These are phyloP conservation scores for Teratosphaeria gauchensis DNA, from an alignment of 2,329 filamentous ascomycete species.

Conservation along the genomic window DNA sequence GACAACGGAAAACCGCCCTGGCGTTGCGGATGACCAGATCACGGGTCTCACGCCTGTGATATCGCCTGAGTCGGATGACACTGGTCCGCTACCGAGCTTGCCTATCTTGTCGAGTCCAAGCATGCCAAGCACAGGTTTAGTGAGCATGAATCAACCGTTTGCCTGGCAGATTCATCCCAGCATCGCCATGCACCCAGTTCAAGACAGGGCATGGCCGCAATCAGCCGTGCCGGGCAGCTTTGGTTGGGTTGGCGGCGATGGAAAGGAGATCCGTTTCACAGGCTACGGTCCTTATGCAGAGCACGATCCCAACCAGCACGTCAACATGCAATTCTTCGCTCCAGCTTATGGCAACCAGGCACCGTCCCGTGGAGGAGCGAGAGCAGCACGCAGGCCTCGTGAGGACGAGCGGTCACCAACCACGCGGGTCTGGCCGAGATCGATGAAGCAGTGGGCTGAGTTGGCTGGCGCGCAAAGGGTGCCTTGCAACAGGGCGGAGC, in stretches of 20 bases:
- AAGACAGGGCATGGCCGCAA: slow-evolving; percentile 11
- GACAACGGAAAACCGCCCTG: neutral
- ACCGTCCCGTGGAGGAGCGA: neutral
- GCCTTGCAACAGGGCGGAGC: slow-evolving; percentile 16
- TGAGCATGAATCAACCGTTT: neutral
- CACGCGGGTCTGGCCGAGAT: slow-evolving; percentile 13
- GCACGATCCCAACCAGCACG: slow-evolving; percentile 16
- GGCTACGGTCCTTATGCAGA: slow-evolving; percentile 25
- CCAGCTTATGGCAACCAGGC: neutral
- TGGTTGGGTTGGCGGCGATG: slow-evolving; percentile 27
- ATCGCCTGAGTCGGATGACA: slow-evolving; percentile 8
- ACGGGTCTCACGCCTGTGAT: slow-evolving; percentile 1
- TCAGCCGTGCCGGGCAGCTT: slow-evolving; percentile 7
- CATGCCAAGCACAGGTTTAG: neutral
- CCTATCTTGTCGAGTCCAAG: neutral
- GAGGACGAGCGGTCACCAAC: slow-evolving; percentile 9
- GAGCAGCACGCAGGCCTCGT: neutral
- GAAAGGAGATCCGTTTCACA: slow-evolving; percentile 26
- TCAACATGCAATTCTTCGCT: slow-evolving; percentile 11
- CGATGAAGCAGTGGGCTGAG: slow-evolving; percentile 18
- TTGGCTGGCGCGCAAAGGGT: slow-evolving; percentile 6
- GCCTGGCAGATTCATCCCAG: slow-evolving; percentile 1
- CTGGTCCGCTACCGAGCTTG: slow-evolving; percentile 3
- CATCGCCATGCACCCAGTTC: slow-evolving; percentile 7
- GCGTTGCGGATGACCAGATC: neutral